phyloP scores from a whole-genome alignment of 768 basidiomycete species.

The Omphalotus guepiniiformis region DNA sequence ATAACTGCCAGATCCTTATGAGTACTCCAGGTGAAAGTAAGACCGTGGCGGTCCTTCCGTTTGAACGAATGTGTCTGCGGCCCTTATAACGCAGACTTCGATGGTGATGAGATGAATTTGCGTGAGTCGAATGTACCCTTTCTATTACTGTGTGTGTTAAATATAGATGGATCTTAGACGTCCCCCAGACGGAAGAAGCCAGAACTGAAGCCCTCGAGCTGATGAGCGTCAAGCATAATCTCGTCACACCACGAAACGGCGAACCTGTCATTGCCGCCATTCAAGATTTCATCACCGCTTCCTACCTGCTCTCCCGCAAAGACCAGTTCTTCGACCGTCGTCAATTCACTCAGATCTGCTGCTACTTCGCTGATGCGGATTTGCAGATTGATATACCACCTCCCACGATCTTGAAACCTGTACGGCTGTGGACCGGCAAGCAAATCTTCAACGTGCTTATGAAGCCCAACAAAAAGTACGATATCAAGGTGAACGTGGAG shows the following conservation, averaged over 20 bases:
- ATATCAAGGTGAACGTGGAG: conserved; percentile 91
- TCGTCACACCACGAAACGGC: conserved; percentile 97
- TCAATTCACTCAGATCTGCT: conserved; percentile 95
- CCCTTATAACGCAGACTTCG: conserved; percentile 99
- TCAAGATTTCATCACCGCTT: conserved; percentile 99
- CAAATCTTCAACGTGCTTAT: conserved; percentile 98
- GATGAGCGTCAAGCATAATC: conserved; percentile 95
- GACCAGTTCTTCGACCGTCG: conserved; percentile 92
- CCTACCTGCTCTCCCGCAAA: conserved; percentile 88
- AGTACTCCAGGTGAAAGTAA: conserved; percentile 64
- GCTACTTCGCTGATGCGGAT: conserved; percentile 88
- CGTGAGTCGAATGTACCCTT: conserved; percentile 51
- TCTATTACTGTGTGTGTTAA: conserved; percentile 4
- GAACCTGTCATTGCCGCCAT: conserved; percentile 99
- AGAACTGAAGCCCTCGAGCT: conserved; percentile 94
- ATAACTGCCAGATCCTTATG: neutral
- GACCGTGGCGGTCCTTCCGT: conserved; percentile 96
- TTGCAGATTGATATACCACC: conserved; percentile 94
- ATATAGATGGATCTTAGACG: conserved; percentile 56
- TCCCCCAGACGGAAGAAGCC: conserved; percentile 98
- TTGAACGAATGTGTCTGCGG: conserved; percentile 99
- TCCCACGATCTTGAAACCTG: conserved; percentile 91
- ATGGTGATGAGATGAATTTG: conserved; percentile 99
- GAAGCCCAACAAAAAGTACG: conserved; percentile 82
- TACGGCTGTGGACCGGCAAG: conserved; percentile 95